A percentile compares a stretch with the other conserved stretches of the same genome.
Evolutionary conservation across 192 early-diverging fungal species (phyloP).

Genomic region (Obelidium mucronatum): DNA sequence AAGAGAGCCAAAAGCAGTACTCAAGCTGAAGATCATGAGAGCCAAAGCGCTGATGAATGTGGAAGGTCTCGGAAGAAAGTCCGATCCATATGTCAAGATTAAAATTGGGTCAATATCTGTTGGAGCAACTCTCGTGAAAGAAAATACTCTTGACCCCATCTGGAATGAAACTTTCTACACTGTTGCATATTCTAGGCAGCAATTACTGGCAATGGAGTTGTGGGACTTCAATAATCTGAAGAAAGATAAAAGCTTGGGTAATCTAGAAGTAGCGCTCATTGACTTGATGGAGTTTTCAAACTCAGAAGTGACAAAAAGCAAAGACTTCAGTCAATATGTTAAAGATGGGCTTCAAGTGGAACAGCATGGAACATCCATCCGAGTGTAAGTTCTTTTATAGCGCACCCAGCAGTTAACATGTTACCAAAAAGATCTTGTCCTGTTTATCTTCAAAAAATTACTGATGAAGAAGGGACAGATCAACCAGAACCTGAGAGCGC

Average conservation of each 20-base stretch:
- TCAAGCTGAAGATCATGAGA: constrained; percentile 76
- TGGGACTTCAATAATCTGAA: constrained; percentile 89
- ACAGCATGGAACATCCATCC: neutral
- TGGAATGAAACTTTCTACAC: constrained; percentile 93
- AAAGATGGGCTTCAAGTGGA: constrained; percentile 51
- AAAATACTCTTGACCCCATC: constrained; percentile 82
- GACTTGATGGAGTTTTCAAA: constrained; percentile 37
- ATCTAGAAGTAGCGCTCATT: constrained; percentile 49
- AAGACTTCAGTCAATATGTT: constrained; percentile 31
- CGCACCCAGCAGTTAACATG: too few species aligned
- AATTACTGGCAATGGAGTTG: constrained; percentile 78
- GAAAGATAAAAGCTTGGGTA: constrained; percentile 88
- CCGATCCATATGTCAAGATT: constrained; percentile 89
- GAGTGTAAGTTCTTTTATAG: constrained; percentile 10
- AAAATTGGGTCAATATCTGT: constrained; percentile 66
- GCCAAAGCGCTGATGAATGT: constrained; percentile 47
- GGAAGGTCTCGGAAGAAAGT: constrained; percentile 57
- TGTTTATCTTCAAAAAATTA: constrained; percentile 2
- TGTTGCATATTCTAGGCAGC: constrained; percentile 78
- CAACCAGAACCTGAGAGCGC: neutral
- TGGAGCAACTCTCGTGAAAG: constrained; percentile 80
- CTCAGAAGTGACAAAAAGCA: neutral
- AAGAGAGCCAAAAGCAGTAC: constrained; percentile 73
- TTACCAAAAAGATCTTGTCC: too few species aligned
- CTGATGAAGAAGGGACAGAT: neutral